Evolutionary conservation across 208 protist genomes (phyloP).

Genomic region (Trypanosoma congolense): DNA sequence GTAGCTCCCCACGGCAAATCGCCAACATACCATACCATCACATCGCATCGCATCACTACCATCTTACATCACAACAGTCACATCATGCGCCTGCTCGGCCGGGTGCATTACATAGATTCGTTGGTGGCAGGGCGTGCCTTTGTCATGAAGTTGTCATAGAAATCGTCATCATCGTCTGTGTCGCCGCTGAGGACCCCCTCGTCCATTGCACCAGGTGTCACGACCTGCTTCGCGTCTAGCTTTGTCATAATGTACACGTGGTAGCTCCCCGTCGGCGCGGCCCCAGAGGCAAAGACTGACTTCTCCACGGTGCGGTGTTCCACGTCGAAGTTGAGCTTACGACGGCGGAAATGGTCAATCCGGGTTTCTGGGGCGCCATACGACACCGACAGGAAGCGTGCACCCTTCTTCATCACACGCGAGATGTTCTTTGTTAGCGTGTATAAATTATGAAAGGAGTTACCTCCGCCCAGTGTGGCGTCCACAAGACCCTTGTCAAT

Average conservation of each 20-base stretch:
- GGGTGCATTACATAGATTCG: no score
- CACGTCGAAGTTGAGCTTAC: conserved; percentile 82
- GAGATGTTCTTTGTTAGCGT: conserved; percentile 87
- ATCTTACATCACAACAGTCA: no score
- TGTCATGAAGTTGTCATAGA: conserved; percentile 91
- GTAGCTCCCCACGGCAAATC: no score
- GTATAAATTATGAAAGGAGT: conserved; percentile 89
- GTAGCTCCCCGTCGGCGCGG: conserved; percentile 76
- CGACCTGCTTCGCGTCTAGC: conserved; percentile 36
- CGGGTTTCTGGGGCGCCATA: conserved; percentile 88
- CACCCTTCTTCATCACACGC: conserved; percentile 82
- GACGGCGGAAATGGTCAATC: conserved; percentile 86
- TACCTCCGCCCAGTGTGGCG: conserved; percentile 76
- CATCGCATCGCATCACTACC: no score
- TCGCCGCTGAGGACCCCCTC: conserved; percentile 32
- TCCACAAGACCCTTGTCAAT: conserved; percentile 88
- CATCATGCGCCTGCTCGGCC: no score
- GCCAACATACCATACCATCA: no score
- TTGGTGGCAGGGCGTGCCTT: conserved; percentile 36
- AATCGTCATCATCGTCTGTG: conserved; percentile 87
- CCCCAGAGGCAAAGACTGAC: conserved; percentile 76
- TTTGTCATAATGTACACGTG: conserved; percentile 91
- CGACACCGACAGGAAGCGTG: conserved; percentile 76
- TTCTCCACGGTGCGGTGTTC: conserved; percentile 86
- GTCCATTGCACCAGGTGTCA: conserved; percentile 25